Conservation (phyloP, 352 stramenopile species). For the Phytophthora syringae region DNA sequence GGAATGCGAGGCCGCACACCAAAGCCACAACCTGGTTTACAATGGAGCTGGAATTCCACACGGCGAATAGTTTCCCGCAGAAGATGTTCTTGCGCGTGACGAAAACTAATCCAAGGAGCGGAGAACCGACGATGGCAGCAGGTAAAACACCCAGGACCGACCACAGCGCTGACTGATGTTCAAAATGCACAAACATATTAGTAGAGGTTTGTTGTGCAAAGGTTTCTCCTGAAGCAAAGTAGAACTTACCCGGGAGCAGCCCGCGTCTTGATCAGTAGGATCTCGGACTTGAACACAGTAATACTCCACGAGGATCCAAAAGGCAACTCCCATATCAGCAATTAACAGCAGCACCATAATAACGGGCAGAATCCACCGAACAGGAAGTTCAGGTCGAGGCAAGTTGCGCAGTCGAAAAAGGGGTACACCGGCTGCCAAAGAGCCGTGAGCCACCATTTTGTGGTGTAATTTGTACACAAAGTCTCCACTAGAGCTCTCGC, state of each 20-base stretch:
- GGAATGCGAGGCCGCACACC: constrained; percentile 58
- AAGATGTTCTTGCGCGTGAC: constrained; percentile 77
- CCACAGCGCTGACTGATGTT: constrained; percentile 57
- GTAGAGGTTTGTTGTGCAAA: constrained; percentile 7
- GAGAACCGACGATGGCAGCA: constrained; percentile 59
- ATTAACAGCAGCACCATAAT: constrained; percentile 71
- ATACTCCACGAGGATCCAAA: constrained; percentile 86
- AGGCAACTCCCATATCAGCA: constrained; percentile 63
- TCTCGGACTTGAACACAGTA: constrained; percentile 89
- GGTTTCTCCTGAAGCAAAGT: background rate
- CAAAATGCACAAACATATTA: constrained; percentile 6
- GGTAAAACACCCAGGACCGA: constrained; percentile 71
- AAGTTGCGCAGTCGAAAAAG: constrained; percentile 70
- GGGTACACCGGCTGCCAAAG: constrained; percentile 60
- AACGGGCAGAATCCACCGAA: constrained; percentile 51
- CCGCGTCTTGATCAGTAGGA: constrained; percentile 69
- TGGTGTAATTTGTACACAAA: constrained; percentile 38
- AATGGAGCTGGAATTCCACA: constrained; percentile 78
- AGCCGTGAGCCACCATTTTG: constrained; percentile 29
- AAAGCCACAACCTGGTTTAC: constrained; percentile 78
- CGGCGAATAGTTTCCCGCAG: constrained; percentile 71
- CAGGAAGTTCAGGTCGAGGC: constrained; percentile 29
- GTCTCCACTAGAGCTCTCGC: constrained; percentile 32
- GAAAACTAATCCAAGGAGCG: constrained; percentile 75
- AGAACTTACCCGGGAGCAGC: constrained; percentile 73